Conservation (phyloP, 345 rosid genomes). For the Syzygium aromaticum region DNA sequence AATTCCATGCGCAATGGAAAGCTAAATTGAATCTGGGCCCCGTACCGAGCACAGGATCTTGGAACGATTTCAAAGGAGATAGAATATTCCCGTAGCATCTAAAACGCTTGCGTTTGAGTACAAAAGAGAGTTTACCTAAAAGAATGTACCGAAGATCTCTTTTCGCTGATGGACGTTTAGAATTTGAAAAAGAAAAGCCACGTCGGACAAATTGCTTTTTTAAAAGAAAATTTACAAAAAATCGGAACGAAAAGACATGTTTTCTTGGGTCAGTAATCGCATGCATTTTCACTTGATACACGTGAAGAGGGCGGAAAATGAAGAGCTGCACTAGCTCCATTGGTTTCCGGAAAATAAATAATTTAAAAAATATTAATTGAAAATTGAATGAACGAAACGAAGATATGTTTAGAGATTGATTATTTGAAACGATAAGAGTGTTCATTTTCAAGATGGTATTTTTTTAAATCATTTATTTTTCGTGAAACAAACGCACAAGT, state of each 20-base stretch:
- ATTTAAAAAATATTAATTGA: neutral
- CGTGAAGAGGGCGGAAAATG: neutral
- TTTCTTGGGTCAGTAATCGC: accelerated
- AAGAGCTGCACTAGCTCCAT: neutral
- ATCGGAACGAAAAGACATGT: neutral
- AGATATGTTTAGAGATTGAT: neutral
- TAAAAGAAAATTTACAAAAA: neutral
- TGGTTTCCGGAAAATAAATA: neutral
- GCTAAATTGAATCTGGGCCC: neutral
- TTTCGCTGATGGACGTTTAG: neutral
- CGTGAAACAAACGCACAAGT: accelerated
- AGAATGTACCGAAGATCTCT: neutral
- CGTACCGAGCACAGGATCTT: neutral
- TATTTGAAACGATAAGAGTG: accelerated
- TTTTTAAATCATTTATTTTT: neutral
- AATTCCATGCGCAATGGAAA: neutral
- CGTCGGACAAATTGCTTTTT: neutral
- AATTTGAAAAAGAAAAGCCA: neutral
- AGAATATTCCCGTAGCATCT: neutral
- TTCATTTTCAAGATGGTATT: neutral
- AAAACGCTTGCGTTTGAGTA: neutral
- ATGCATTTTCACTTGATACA: neutral
- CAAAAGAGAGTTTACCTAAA: neutral
- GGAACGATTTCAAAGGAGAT: neutral
- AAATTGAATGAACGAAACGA: neutral